These are phyloP conservation scores for Fomes fomentarius DNA, from an alignment of 1,284 basidiomycete species.

Conservation along the genomic window DNA sequence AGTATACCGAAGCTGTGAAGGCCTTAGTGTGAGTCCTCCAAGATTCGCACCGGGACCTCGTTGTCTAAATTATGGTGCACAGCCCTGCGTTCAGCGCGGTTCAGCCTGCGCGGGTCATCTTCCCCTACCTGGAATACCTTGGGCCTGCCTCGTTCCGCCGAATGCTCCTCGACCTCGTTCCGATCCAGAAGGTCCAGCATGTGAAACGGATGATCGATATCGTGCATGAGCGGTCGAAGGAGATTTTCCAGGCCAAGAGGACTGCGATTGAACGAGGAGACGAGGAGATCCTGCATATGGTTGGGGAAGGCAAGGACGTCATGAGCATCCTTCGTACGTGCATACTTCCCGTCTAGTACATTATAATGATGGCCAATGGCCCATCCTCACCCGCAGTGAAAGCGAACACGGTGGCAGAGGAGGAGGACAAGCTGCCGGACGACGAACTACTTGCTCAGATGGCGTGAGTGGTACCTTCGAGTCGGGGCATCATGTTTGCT, in stretches of 20 bases:
- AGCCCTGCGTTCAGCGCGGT: not conserved
- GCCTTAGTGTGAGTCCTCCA: slow-evolving; percentile 32
- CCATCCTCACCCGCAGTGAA: no score
- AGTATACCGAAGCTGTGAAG: slow-evolving; percentile 33
- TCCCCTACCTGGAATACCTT: slow-evolving; percentile 7
- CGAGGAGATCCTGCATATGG: slow-evolving; percentile 23
- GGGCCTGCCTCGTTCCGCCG: slow-evolving; percentile 23
- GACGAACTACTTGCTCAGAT: no score
- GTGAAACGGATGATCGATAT: slow-evolving; percentile 18
- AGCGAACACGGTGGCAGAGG: no score
- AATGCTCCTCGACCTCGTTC: slow-evolving; percentile 18
- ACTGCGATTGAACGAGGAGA: slow-evolving; percentile 26
- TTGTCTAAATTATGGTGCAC: not conserved
- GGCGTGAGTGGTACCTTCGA: no score
- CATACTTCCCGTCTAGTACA: no score
- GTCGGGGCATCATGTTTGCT: no score
- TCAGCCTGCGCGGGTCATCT: not conserved
- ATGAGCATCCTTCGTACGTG: slow-evolving; percentile 32
- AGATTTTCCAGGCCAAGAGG: slow-evolving; percentile 26
- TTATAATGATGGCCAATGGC: no score
- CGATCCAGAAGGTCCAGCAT: slow-evolving; percentile 16
- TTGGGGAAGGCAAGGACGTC: slow-evolving; percentile 33
- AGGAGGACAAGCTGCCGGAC: no score
- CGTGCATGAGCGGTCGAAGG: slow-evolving; percentile 15
- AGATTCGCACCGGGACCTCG: no score